Conservation (phyloP, 208 protist genomes). For the Blechomonas ayalai region DNA sequence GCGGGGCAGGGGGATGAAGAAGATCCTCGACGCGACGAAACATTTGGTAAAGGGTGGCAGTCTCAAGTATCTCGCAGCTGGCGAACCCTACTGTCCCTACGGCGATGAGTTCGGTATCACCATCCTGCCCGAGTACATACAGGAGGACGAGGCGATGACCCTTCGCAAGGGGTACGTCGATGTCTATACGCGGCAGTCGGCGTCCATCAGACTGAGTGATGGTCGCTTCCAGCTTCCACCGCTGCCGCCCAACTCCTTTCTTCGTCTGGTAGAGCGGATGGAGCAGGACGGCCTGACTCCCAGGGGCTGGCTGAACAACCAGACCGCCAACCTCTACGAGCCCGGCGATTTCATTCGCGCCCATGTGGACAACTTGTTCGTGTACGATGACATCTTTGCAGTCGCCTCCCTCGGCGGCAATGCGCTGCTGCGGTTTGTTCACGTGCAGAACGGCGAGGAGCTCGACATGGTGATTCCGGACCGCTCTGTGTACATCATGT, state of each 20-base stretch:
- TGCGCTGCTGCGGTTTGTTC: slow-evolving; percentile 74
- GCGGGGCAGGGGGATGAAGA: slow-evolving; percentile 16
- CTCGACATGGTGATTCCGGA: slow-evolving; percentile 81
- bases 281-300: slow-evolving; percentile 75
- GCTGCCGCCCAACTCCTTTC: slow-evolving; percentile 54
- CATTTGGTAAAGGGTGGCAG: slow-evolving; percentile 64
- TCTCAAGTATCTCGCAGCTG: slow-evolving; percentile 54
- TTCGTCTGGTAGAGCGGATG: slow-evolving; percentile 59
- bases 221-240: slow-evolving; percentile 85
- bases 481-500: slow-evolving; percentile 81
- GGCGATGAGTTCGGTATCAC: slow-evolving; percentile 84
- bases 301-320: slow-evolving; percentile 79
- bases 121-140: slow-evolving; percentile 76
- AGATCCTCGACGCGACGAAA: slow-evolving; percentile 26
- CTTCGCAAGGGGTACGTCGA: slow-evolving; percentile 77
- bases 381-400: slow-evolving; percentile 88
- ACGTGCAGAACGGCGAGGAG: slow-evolving; percentile 86
- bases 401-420: slow-evolving; percentile 75
- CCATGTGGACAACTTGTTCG: slow-evolving; percentile 88
- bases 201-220: slow-evolving; percentile 72
- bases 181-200: slow-evolving; percentile 71
- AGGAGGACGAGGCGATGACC: slow-evolving; percentile 44
- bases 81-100: slow-evolving; percentile 79
- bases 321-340: slow-evolving; percentile 88
- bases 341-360: slow-evolving; percentile 83